These are phyloP conservation scores for Metschnikowia baotianmanensis DNA, from an alignment of 805 yeast species.

Conservation along the genomic window DNA sequence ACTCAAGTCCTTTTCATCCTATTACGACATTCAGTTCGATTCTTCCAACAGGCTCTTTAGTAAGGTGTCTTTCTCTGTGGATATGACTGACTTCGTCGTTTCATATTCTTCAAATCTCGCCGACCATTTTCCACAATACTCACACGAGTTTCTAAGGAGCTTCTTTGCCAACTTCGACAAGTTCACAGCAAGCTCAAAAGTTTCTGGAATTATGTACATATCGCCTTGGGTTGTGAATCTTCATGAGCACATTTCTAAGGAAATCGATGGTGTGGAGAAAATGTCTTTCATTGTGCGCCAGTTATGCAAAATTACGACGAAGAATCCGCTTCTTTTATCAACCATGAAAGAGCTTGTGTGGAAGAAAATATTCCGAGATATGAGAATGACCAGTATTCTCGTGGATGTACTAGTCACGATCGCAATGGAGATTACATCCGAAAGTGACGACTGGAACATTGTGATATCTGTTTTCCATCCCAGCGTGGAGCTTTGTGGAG, in stretches of 20 bases:
- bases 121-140: constrained; percentile 50
- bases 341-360: constrained; percentile 62
- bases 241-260: constrained; percentile 56
- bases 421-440: constrained; percentile 76
- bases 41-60: constrained; percentile 50
- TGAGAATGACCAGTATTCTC: constrained; percentile 52
- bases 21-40: constrained; percentile 61
- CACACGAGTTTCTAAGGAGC: constrained; percentile 59
- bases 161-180: constrained; percentile 43
- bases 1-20: constrained; percentile 57
- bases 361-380: constrained; percentile 63
- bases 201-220: constrained; percentile 49
- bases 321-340: constrained; percentile 47
- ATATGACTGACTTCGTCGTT: constrained; percentile 59
- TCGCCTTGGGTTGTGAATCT: constrained; percentile 77
- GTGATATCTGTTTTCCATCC: constrained; percentile 67
- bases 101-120: constrained; percentile 60
- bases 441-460: constrained; percentile 64
- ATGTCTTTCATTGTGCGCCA: constrained; percentile 60
- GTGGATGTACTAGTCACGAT: constrained; percentile 74
- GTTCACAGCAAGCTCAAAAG: constrained; percentile 31
- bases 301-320: constrained; percentile 56
- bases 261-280: constrained; percentile 57
- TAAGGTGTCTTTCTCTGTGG: constrained; percentile 66
- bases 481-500: constrained; percentile 69